Conservation (phyloP, 2,329 filamentous ascomycete species). For the Paecilomyces niveus region DNA sequence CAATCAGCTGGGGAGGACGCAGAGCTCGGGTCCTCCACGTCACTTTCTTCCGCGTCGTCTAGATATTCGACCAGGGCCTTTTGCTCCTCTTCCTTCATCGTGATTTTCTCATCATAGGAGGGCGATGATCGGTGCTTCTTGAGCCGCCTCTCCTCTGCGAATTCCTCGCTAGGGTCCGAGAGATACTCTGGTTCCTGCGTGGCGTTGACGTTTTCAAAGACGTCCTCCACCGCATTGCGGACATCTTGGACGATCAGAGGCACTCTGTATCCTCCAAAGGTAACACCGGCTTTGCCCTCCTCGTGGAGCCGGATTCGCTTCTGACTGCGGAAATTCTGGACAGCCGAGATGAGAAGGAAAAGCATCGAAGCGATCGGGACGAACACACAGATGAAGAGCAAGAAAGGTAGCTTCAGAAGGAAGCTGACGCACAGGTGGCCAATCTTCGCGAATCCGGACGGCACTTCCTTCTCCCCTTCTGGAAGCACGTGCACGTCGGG, state of each 20-base stretch:
- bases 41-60: not conserved
- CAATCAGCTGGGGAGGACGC: not conserved
- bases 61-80: slow-evolving; percentile 15
- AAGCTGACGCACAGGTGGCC: slow-evolving; percentile 26
- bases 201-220: slow-evolving; percentile 66
- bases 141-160: slow-evolving; percentile 16
- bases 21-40: not conserved
- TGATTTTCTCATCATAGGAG: slow-evolving; percentile 12
- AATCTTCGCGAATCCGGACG: slow-evolving; percentile 25
- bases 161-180: slow-evolving; percentile 47
- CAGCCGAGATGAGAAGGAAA: slow-evolving; percentile 66
- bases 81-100: slow-evolving; percentile 6
- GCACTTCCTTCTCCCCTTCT: slow-evolving; percentile 10
- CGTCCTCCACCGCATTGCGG: slow-evolving; percentile 67
- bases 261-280: slow-evolving; percentile 64
- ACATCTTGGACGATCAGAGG: slow-evolving; percentile 70
- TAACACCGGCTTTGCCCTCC: slow-evolving; percentile 59
- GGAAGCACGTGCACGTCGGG: slow-evolving; percentile 24
- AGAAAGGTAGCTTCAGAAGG: slow-evolving; percentile 54
- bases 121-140: slow-evolving; percentile 1
- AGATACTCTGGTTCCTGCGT: slow-evolving; percentile 67
- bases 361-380: slow-evolving; percentile 64
- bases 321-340: slow-evolving; percentile 69
- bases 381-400: slow-evolving; percentile 59
- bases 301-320: slow-evolving; percentile 72